Evolutionary conservation across 2,329 filamentous ascomycete genomes (phyloP).

Genomic region (Fragosphaeria purpurea): DNA sequence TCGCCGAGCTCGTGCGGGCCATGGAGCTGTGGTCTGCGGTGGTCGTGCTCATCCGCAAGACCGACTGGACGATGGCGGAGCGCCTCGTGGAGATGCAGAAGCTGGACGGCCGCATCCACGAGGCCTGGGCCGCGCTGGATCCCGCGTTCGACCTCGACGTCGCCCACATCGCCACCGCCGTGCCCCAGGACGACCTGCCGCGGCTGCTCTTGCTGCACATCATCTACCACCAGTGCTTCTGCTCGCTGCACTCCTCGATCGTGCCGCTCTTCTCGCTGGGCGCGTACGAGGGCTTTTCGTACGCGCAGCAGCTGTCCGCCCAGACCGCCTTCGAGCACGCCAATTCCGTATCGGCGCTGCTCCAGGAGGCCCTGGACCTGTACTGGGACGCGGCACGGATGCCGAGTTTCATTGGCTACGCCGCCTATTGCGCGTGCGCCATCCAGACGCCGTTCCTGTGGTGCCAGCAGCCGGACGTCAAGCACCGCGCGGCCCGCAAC

Average conservation of each 20-base stretch:
- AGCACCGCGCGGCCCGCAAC: conserved; percentile 8
- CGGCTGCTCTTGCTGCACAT: not conserved
- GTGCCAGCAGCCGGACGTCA: conserved; percentile 11
- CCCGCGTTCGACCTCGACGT: not conserved
- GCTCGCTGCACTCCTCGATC: conserved; percentile 14
- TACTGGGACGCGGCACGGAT: not conserved
- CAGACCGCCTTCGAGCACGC: conserved; percentile 16
- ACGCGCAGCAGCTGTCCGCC: conserved; percentile 14
- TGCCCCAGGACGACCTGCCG: not conserved
- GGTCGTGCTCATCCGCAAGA: not conserved
- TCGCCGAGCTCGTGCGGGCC: not conserved
- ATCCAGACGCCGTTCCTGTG: conserved; percentile 17
- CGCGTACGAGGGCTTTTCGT: conserved; percentile 6
- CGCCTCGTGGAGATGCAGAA: not conserved
- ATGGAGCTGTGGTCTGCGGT: not conserved
- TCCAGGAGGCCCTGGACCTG: not conserved
- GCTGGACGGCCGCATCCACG: not conserved
- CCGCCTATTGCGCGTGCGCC: conserved; percentile 14
- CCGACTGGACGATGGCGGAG: not conserved
- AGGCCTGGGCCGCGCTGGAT: not conserved
- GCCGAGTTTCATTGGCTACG: conserved; percentile 14
- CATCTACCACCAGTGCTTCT: conserved; percentile 14
- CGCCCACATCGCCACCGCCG: not conserved
- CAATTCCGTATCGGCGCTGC: conserved; percentile 8
- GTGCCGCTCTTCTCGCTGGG: conserved; percentile 16